Base-by-base conservation (phyloP, 805 yeast genomes). In the Debaryomyces prosopidis region DNA sequence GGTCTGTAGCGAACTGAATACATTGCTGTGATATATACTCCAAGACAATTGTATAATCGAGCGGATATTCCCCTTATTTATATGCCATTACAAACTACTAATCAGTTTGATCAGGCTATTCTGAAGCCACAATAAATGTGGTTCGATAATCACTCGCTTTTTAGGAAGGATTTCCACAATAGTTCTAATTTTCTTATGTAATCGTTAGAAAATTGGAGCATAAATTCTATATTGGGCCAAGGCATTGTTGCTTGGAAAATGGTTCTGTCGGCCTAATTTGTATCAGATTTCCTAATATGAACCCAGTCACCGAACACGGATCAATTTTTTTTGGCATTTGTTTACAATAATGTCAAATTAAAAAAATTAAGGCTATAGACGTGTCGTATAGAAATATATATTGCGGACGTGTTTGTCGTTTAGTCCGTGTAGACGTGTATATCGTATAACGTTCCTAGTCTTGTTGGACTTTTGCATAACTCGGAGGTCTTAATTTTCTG, bases 391-490 rank as follows among this genome's bases (percentile, higher is more conserved):
- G 36, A 39, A 27, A 31, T 30, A 34, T 36, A 11, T n/a, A 9
- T 14, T 14, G 14, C 15, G 26, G 28, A 36, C 30, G 28, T 27
- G 40, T 36, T 16, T 36, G n/a, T 23, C 17, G 40, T 20, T 17
- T 6, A 5, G 39, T 20, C 27, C 16, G 39, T 30, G 33, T 30
- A 30, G 33, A 8, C 33, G 33, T 30, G 9, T 43, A 23, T 16
- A 35, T 33, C 38, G 14, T 45, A 20, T 33, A 36, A 23, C 32
- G n/a, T 23, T 36, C 38, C 42, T 51, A 83, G 44, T 79, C 84
- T 49, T 87, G 94, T 63, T 91, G 98, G 35, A 94, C 98, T 65
- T 94, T 94, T 7, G 97, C 97, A 64, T 94, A 94, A 59, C 89
- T 89, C 27, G 99, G 99, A 3, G 99, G 98, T 54, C 90, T 81